Evolutionary conservation across 1,139 yeast genomes (phyloP), one percentile per base, ranked within the genome.

Genomic region (Hemisphaericaspora xylanilytica): DNA sequence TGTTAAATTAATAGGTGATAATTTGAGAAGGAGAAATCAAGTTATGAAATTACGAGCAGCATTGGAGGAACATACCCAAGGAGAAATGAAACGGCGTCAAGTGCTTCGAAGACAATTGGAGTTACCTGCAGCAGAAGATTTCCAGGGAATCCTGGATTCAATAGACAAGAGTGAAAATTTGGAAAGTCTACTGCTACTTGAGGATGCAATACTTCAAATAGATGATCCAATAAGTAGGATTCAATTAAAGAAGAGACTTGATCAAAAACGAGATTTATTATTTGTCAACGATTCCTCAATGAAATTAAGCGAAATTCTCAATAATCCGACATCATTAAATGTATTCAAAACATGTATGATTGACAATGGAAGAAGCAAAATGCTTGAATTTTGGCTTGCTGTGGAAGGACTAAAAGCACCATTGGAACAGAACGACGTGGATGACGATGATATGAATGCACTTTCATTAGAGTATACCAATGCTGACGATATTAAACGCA

Each of bases 371-470:
- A 58, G 78, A 36, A 53, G 67, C 1, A 59, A 63, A 3, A 49
- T 75, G 20, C 55, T 87, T 3, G 80, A 78, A 34, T 81, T 80
- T 44, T 87, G 90, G 85, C 59, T 75, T 9, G 73, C 78, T 0
- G 83, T 85, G 2, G 86, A 87, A 45, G 68, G 74, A 1, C 69
- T 86, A 28, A 78, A 80, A 50, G 85, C 85, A 36, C 96, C 96
- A 0, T 59, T 85, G 18, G 92, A 84, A 43, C 81, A 74, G n/a
- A 44, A 58, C 49, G 17, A 55, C 44, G 56, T 52, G 8, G 65
- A 49, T 20, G 44, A 56, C 14, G 55, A 53, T 9, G 46, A 44
- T 12, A 50, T 56, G 8, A 45, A 62, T 25, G 51, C 62, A 2
- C 44, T 69, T 14, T 62, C 63, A 12, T 53, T 64, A 11, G 72